Evolutionary conservation across 768 basidiomycete genomes (phyloP).

Genomic region (Termitomyces sp.): DNA sequence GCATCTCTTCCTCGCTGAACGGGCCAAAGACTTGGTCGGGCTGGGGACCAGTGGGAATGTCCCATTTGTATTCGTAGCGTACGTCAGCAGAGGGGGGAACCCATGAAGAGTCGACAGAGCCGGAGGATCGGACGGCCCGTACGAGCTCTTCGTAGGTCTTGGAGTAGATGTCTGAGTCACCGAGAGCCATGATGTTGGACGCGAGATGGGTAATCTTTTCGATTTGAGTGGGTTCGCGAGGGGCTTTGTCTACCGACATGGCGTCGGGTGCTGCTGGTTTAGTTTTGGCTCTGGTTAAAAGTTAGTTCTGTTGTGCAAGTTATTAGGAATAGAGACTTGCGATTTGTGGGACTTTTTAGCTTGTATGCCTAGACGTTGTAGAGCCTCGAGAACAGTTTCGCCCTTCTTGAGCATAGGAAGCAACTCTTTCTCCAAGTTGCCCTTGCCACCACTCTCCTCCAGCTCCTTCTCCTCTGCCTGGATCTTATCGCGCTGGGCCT

Average conservation of each 20-base stretch:
- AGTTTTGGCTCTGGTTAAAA: slow-evolving; percentile 26
- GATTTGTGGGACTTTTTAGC: slow-evolving; percentile 52
- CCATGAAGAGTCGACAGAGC: slow-evolving; percentile 68
- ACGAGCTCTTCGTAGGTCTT: slow-evolving; percentile 85
- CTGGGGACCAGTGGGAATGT: slow-evolving; percentile 45
- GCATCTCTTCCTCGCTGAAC: slow-evolving; percentile 77
- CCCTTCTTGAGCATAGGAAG: slow-evolving; percentile 80
- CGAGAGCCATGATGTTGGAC: slow-evolving; percentile 84
- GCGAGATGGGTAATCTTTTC: slow-evolving; percentile 83
- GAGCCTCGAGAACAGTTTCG: slow-evolving; percentile 86
- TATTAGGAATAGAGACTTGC: slow-evolving; percentile 27
- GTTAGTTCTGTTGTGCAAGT: neutral
- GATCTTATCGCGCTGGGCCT: slow-evolving; percentile 64
- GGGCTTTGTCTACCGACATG: slow-evolving; percentile 29
- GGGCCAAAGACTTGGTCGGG: slow-evolving; percentile 70
- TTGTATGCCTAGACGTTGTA: slow-evolving; percentile 78
- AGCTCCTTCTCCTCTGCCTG: slow-evolving; percentile 75
- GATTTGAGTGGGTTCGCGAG: slow-evolving; percentile 51
- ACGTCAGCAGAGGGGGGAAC: slow-evolving; percentile 72
- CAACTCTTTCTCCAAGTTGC: slow-evolving; percentile 63
- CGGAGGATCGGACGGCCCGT: slow-evolving; percentile 69
- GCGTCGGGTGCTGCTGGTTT: slow-evolving; percentile 24
- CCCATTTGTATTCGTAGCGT: slow-evolving; percentile 84
- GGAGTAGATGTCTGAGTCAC: slow-evolving; percentile 84
- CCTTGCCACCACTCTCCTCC: slow-evolving; percentile 63